These are phyloP conservation scores for Peziza echinospora DNA, from an alignment of 495 filamentous ascomycete species.

Conservation along the genomic window DNA sequence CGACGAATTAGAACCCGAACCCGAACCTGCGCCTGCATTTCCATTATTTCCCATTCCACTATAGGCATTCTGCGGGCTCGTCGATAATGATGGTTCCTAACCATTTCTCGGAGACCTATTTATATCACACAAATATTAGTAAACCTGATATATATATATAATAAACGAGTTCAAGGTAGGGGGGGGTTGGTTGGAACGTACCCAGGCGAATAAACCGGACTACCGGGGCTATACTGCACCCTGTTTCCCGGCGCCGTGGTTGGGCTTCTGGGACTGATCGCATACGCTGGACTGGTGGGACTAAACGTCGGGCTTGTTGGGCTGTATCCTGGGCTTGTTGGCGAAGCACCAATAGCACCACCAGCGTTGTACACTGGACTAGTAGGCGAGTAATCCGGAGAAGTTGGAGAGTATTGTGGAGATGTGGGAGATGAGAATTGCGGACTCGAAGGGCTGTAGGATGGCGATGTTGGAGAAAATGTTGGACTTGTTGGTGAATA, in stretches of 20 bases:
- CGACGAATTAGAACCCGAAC: too few relatives aligned
- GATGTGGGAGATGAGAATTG: slow-evolving; percentile 45
- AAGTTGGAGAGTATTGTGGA: slow-evolving; percentile 48
- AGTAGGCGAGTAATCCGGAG: slow-evolving; percentile 31
- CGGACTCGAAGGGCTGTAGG: slow-evolving; percentile 43
- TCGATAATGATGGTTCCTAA: background rate
- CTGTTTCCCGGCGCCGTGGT: slow-evolving; percentile 11
- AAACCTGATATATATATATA: too few relatives aligned
- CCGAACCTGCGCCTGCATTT: too few relatives aligned
- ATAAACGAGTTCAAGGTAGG: background rate
- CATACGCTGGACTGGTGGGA: slow-evolving; percentile 50
- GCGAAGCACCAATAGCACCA: slow-evolving; percentile 17
- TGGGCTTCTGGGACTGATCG: slow-evolving; percentile 46
- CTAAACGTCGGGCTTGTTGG: slow-evolving; percentile 54
- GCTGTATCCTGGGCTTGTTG: slow-evolving; percentile 29
- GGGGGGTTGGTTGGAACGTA: slow-evolving; percentile 6
- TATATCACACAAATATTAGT: too few relatives aligned
- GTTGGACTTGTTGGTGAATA: slow-evolving; percentile 36
- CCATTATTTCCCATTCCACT: too few relatives aligned
- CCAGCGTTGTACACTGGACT: slow-evolving; percentile 15
- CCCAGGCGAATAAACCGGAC: slow-evolving; percentile 29
- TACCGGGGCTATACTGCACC: slow-evolving; percentile 31
- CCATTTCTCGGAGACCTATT: background rate
- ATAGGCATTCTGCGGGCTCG: background rate
- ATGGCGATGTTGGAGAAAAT: slow-evolving; percentile 39